phyloP scores from a whole-genome alignment of 1,139 yeast species.

The Candida tunisiensis region DNA sequence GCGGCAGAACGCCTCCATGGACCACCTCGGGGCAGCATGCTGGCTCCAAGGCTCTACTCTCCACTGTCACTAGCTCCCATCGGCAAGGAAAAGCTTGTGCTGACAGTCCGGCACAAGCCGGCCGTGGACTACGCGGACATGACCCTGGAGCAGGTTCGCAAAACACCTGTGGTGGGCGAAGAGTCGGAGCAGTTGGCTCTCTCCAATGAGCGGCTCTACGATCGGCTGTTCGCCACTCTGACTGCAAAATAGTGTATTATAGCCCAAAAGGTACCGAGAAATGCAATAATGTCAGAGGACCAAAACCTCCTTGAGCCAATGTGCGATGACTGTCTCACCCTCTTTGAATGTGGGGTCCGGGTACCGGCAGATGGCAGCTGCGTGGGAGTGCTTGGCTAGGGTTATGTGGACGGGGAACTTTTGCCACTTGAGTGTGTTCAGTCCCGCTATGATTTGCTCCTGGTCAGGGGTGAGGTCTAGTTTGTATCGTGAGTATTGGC shows the following conservation, averaged over 20 bases:
- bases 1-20: too few species aligned
- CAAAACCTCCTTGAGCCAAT: constrained; percentile 30
- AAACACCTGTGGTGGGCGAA: too few species aligned
- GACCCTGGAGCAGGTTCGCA: too few species aligned
- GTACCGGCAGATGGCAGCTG: constrained; percentile 62
- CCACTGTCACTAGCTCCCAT: too few species aligned
- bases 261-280: background rate
- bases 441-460: constrained; percentile 31
- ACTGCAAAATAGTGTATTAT: background rate
- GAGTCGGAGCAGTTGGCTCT: too few species aligned
- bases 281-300: background rate
- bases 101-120: too few species aligned
- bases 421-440: constrained; percentile 47
- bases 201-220: too few species aligned
- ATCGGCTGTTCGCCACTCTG: too few species aligned
- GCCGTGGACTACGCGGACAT: too few species aligned
- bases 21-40: too few species aligned
- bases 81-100: too few species aligned
- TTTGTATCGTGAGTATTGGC: constrained; percentile 1
- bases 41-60: too few species aligned
- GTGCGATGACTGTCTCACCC: constrained; percentile 50
- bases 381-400: constrained; percentile 52
- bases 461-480: constrained; percentile 21
- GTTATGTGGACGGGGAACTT: constrained; percentile 59
- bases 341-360: constrained; percentile 37